Percentiles rank a stretch among this genome's conserved stretches.
Conservation (phyloP, 306 rosid genomes). For the Ziziphus jujuba region DNA sequence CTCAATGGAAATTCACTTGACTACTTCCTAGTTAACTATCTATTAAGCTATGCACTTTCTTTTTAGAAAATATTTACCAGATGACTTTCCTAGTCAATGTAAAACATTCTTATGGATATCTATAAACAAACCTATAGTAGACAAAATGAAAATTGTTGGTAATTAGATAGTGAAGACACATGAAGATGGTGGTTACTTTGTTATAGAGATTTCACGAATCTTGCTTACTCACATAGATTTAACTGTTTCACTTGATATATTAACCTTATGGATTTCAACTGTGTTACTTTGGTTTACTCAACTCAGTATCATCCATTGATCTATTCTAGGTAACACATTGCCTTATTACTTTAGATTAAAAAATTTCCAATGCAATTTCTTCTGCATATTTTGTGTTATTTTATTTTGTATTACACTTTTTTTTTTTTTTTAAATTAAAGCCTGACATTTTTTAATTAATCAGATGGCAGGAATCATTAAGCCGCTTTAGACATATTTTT, state of each 20-base stretch:
- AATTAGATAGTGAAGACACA: neutral
- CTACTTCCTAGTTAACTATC: conserved; percentile 5
- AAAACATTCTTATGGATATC: too few relatives aligned
- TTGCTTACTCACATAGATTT: neutral
- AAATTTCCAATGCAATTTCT: conserved; percentile 7
- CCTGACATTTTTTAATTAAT: conserved; percentile 31
- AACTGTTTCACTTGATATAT: too few relatives aligned
- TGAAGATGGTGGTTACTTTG: neutral
- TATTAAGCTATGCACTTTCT: neutral
- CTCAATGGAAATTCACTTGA: neutral
- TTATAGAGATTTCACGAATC: neutral
- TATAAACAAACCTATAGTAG: neutral
- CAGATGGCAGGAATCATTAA: conserved; percentile 75
- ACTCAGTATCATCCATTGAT: neutral
- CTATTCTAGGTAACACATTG: neutral
- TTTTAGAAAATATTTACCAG: neutral
- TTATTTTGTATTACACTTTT: too few relatives aligned
- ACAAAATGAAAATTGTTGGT: conserved; percentile 2
- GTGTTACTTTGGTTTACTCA: neutral
- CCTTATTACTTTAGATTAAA: neutral
- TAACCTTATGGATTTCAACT: neutral
- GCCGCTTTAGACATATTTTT: conserved; percentile 68
- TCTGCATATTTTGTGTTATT: conserved; percentile 3
- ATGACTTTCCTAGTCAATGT: neutral
- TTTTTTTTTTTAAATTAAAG: conserved; percentile 25